Evolutionary conservation across 1,139 yeast species (phyloP).

Genomic region (Geotrichum citri-aurantii): DNA sequence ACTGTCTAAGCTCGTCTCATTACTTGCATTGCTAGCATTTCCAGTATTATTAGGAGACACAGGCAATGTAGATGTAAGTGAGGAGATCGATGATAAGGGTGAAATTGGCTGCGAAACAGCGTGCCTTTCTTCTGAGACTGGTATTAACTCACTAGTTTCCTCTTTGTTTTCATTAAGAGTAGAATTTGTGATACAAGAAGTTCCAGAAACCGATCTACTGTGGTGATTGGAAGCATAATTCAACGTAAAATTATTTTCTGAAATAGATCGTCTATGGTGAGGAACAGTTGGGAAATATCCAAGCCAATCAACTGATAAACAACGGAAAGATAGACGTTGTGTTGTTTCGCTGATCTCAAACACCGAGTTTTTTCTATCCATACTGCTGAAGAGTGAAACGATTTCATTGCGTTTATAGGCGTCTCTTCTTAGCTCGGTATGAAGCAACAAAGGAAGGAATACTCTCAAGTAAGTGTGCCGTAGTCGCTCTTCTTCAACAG

Average conservation of each 20-base stretch:
- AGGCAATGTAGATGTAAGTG: neutral
- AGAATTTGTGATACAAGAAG: neutral
- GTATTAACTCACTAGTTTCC: neutral
- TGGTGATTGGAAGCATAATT: neutral
- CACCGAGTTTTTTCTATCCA: conserved; percentile 29
- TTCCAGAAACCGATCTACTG: neutral
- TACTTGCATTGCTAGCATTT: neutral
- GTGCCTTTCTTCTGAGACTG: neutral
- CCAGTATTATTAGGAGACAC: neutral
- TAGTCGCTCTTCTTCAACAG: conserved; percentile 55
- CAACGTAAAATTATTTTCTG: neutral
- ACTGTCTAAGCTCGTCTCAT: neutral
- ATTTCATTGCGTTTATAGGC: conserved; percentile 57
- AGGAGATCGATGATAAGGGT: neutral
- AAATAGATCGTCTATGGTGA: neutral
- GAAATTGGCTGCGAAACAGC: conserved; percentile 1
- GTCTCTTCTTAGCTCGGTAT: conserved; percentile 45
- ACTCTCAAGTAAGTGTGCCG: conserved; percentile 75
- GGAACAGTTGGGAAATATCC: conserved; percentile 20
- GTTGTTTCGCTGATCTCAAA: conserved; percentile 37
- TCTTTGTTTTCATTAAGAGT: neutral
- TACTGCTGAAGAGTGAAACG: conserved; percentile 45
- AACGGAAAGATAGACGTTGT: conserved; percentile 52
- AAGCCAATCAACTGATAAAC: conserved; percentile 57
- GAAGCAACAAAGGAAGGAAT: conserved; percentile 60